phyloP scores from a whole-genome alignment of 1,284 basidiomycete species.

The Rhodotorula sp. region DNA sequence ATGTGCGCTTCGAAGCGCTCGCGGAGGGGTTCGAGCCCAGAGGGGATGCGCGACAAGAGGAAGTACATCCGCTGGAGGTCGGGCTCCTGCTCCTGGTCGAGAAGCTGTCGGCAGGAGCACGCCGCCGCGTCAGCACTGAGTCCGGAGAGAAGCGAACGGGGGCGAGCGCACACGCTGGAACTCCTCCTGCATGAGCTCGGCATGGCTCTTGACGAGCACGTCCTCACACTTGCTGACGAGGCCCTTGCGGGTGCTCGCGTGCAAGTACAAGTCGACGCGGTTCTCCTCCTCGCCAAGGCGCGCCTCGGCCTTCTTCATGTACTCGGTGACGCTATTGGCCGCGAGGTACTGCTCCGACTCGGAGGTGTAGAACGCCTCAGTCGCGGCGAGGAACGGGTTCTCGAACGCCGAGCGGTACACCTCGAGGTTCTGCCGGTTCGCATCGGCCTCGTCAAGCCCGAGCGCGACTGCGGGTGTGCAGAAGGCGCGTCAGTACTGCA shows the following conservation, averaged over 20 bases:
- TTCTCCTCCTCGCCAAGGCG: slow-evolving; percentile 93
- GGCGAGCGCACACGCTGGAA: slow-evolving; percentile 67
- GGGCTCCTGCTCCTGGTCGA: slow-evolving; percentile 91
- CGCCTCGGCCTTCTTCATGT: slow-evolving; percentile 93
- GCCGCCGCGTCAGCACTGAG: background rate
- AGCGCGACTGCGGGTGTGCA: slow-evolving; percentile 68
- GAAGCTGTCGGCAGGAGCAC: slow-evolving; percentile 54
- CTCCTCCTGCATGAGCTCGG: slow-evolving; percentile 86
- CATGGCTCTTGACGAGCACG: slow-evolving; percentile 86
- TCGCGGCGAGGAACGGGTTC: slow-evolving; percentile 80
- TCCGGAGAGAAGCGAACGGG: background rate
- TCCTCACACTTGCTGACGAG: slow-evolving; percentile 89
- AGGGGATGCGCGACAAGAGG: slow-evolving; percentile 81
- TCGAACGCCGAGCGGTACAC: slow-evolving; percentile 94
- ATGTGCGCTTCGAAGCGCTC: slow-evolving; percentile 94
- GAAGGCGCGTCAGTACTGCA: background rate
- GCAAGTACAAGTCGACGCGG: slow-evolving; percentile 90
- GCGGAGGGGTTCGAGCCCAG: slow-evolving; percentile 87
- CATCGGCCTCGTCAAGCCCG: slow-evolving; percentile 86
- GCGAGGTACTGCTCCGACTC: slow-evolving; percentile 90
- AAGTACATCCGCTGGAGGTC: slow-evolving; percentile 96
- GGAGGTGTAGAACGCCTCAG: slow-evolving; percentile 85
- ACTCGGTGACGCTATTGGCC: slow-evolving; percentile 90
- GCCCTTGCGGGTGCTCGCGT: slow-evolving; percentile 78
- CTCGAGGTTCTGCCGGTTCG: slow-evolving; percentile 88